Evolutionary conservation across 2,329 filamentous ascomycete genomes (phyloP).

Genomic region (Phoma sp.): DNA sequence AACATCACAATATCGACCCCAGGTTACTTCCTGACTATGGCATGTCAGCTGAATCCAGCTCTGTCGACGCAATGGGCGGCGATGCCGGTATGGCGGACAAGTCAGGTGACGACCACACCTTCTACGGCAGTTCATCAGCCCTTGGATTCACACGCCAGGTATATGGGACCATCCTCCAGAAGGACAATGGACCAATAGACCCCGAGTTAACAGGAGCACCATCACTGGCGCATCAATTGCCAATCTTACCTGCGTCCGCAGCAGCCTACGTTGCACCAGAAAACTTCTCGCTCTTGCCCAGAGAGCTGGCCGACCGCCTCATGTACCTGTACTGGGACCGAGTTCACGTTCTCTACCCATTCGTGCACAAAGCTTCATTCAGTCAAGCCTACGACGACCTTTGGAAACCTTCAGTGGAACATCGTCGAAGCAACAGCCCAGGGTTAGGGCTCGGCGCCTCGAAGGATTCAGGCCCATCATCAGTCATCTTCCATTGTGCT

Average conservation of each 20-base stretch:
- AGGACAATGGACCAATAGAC: neutral
- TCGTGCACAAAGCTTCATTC: conserved; percentile 13
- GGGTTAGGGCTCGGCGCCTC: conserved; percentile 15
- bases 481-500: conserved; percentile 17
- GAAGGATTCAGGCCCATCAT: conserved; percentile 7
- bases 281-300: conserved; percentile 15
- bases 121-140: conserved; percentile 19
- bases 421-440: neutral
- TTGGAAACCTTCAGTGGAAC: conserved; percentile 9
- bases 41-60: neutral
- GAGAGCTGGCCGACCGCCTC: conserved; percentile 11
- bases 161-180: conserved; percentile 10
- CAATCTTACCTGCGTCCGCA: neutral
- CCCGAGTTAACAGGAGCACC: neutral
- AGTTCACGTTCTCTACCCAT: conserved; percentile 16
- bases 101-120: conserved; percentile 1
- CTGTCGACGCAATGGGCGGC: conserved; percentile 18
- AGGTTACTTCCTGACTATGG: conserved; percentile 5
- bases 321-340: conserved; percentile 15
- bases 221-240: neutral
- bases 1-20: conserved; percentile 7
- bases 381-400: conserved; percentile 15
- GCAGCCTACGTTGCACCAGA: conserved; percentile 5
- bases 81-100: neutral
- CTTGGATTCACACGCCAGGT: conserved; percentile 16